phyloP scores from a whole-genome alignment of 148 eudicot species.

The Silene latifolia region DNA sequence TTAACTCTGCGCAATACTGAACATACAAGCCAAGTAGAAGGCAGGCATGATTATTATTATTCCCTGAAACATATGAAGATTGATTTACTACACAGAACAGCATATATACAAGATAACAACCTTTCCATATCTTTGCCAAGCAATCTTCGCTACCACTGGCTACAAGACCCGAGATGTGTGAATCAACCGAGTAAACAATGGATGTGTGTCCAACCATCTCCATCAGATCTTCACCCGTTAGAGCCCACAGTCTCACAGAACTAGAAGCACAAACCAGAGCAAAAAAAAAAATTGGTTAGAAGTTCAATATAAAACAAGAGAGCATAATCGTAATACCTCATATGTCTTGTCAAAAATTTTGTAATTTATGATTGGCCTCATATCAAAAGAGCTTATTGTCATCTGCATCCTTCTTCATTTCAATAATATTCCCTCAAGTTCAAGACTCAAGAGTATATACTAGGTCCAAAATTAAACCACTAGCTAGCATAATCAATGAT shows the following conservation, averaged over 20 bases:
- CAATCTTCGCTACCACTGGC: constrained; percentile 97
- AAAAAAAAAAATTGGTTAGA: not conserved
- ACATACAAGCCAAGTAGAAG: constrained; percentile 4
- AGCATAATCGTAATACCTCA: no score
- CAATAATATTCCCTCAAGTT: not conserved
- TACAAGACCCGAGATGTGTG: constrained; percentile 74
- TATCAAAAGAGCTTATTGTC: not conserved
- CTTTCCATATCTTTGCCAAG: constrained; percentile 93
- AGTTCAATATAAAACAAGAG: not conserved
- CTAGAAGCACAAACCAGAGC: constrained; percentile 32
- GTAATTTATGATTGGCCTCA: not conserved
- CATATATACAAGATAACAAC: constrained; percentile 30
- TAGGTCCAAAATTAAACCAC: not conserved
- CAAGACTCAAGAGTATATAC: no score
- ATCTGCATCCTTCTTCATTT: not conserved
- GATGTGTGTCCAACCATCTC: constrained; percentile 99
- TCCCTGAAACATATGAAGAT: not conserved
- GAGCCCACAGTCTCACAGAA: constrained; percentile 83
- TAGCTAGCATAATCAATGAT: not conserved
- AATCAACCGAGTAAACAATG: constrained; percentile 93
- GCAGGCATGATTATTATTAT: not conserved
- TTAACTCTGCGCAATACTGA: not conserved
- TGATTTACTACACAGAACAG: not conserved
- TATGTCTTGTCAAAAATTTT: not conserved
- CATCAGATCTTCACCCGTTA: constrained; percentile 76